Base-by-base conservation (phyloP, 2,329 filamentous ascomycete genomes). In the Cryphonectria naterciae region DNA sequence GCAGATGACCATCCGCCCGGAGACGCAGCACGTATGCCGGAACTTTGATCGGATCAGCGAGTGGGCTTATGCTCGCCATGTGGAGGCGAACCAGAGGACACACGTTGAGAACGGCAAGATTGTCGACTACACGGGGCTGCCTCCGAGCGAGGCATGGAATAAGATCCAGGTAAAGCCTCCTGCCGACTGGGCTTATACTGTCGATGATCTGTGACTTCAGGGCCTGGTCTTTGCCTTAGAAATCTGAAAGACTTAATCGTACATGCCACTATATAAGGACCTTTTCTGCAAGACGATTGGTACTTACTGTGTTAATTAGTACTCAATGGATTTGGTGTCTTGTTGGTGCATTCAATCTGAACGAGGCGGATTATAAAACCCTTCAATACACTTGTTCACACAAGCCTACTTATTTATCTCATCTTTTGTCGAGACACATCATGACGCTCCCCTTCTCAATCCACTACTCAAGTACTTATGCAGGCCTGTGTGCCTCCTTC, bases 401-500 rank as follows among this genome's bases (percentile, higher is more conserved):
- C 32, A 37, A 37, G 37, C 37, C 37, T 37, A 11, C 11, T 39
- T 3, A 39, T 39, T 11, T 39, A 13, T 25, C 25, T 22, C 46
- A 28, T 17, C 8, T 65, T 6, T 52, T 32, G 15, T 22, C 62
- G 4, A 15, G 15, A 13, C 4, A 1, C 35, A 15, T 41, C 22
- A 41, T 19, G 37, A 39, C 10, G 43, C 15, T 28, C 10, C n/a
- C 28, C 13, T 64, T 41, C 11, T 39, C 19, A n/a, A 3, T 39
- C 37, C 13, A 39, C 37, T 2, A 39, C 37, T 39, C n/a, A n/a
- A n/a, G n/a, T 32, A 19, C 22, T 32, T 43, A 43, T 25, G 25
- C 19, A n/a, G 75, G 25, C 2, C 73, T 76, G 69, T 81, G 80
- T 0, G 79, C 80, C 15, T 74, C 70, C 66, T 74, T 77, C 68